Percentiles rank a stretch among this genome's conserved stretches.
These are phyloP conservation scores for Fomes fomentarius DNA, from an alignment of 1,284 basidiomycete species.

Conservation along the genomic window DNA sequence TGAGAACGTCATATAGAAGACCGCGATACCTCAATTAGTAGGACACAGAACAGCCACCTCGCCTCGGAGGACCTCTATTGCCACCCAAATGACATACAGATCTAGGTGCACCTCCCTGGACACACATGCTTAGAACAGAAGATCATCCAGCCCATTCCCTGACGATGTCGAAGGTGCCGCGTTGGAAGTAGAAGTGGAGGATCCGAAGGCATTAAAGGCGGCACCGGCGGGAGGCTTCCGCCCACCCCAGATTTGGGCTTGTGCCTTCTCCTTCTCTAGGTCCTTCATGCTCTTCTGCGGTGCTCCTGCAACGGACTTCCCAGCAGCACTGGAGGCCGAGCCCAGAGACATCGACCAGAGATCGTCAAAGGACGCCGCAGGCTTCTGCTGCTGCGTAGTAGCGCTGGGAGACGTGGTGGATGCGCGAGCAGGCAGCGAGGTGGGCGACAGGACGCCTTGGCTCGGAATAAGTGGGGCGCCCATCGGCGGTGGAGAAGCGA, in stretches of 20 bases:
- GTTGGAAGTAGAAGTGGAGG: constrained; percentile 20
- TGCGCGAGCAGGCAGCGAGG: constrained; percentile 23
- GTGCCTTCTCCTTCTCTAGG: constrained; percentile 84
- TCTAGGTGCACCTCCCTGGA: background rate
- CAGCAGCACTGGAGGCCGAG: constrained; percentile 25
- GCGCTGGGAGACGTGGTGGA: constrained; percentile 25
- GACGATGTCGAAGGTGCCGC: constrained; percentile 30
- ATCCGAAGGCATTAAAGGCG: constrained; percentile 50
- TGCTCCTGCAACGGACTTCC: constrained; percentile 30
- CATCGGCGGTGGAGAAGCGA: constrained; percentile 24
- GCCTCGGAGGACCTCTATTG: constrained; percentile 20
- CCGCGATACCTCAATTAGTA: constrained; percentile 7
- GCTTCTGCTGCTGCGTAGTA: constrained; percentile 31
- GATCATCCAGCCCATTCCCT: constrained; percentile 35
- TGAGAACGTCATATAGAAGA: too few species aligned
- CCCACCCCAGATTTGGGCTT: constrained; percentile 78
- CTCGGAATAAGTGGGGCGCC: constrained; percentile 22
- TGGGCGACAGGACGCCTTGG: constrained; percentile 19
- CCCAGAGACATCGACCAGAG: constrained; percentile 88
- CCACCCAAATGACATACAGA: constrained; percentile 17
- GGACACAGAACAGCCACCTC: background rate
- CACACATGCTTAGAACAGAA: constrained; percentile 36
- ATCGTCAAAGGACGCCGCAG: constrained; percentile 79
- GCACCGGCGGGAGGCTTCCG: constrained; percentile 37
- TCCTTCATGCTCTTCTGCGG: constrained; percentile 82